Evolutionary conservation across 495 filamentous ascomycete genomes (phyloP).

Genomic region (Bacidia rubella): DNA sequence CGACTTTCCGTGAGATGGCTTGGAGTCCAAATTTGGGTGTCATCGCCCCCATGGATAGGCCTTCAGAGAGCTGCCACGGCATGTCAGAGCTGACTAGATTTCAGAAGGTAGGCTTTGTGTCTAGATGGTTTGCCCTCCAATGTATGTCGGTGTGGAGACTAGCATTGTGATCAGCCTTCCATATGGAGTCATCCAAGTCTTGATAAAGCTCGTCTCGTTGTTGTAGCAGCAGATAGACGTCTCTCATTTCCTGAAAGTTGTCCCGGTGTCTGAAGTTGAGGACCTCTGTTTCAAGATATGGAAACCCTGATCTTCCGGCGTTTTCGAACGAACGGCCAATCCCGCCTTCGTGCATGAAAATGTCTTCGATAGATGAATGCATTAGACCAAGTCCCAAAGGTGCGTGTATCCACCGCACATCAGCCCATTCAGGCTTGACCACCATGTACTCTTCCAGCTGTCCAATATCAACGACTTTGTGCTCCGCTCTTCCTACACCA

Average conservation of each 20-base stretch:
- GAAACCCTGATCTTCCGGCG: conserved; percentile 18
- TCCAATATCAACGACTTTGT: conserved; percentile 16
- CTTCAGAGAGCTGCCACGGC: conserved; percentile 23
- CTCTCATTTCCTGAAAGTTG: conserved; percentile 20
- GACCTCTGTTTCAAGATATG: conserved; percentile 21
- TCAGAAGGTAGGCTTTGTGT: conserved; percentile 14
- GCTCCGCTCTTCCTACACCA: conserved; percentile 19
- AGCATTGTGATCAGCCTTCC: conserved; percentile 19
- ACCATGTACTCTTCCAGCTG: conserved; percentile 20
- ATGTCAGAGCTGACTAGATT: conserved; percentile 17
- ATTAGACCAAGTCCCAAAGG: conserved; percentile 22
- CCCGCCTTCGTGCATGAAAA: conserved; percentile 18
- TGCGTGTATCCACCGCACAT: conserved; percentile 22
- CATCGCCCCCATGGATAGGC: conserved; percentile 15
- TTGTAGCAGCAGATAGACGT: conserved; percentile 19
- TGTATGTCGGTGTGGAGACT: conserved; percentile 17
- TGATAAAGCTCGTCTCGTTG: conserved; percentile 12
- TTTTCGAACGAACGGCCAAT: conserved; percentile 15
- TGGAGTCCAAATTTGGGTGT: conserved; percentile 14
- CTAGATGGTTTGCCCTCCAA: conserved; percentile 20
- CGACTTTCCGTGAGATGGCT: conserved; percentile 11
- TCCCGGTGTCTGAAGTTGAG: conserved; percentile 19
- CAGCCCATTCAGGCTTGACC: conserved; percentile 18
- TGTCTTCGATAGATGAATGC: conserved; percentile 19
- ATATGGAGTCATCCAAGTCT: conserved; percentile 16